Evolutionary conservation across 768 basidiomycete genomes (phyloP).

Genomic region (Psilocybe azurescens): DNA sequence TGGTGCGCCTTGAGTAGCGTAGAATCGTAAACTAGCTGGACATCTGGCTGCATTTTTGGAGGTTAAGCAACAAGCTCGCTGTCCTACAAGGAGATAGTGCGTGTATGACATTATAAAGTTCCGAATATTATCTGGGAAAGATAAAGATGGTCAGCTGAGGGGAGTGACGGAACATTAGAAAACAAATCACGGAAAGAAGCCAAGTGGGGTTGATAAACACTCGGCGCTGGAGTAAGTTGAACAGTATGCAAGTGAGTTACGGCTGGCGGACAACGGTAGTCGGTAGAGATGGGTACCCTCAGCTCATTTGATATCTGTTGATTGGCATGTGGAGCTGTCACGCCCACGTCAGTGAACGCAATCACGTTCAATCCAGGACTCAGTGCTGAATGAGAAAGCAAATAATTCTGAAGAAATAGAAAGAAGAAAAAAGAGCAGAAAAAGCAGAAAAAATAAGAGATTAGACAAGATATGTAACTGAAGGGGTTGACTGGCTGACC

Average conservation of each 20-base stretch:
- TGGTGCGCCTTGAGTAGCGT: slow-evolving; percentile 14
- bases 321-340: slow-evolving; percentile 11
- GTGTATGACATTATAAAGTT: slow-evolving; percentile 16
- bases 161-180: background rate
- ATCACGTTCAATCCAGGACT: background rate
- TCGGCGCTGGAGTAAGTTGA: too few relatives aligned
- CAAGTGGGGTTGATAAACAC: background rate
- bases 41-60: background rate
- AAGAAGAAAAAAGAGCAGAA: background rate
- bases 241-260: too few relatives aligned
- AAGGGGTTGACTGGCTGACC: background rate
- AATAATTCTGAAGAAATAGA: background rate
- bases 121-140: background rate
- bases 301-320: background rate
- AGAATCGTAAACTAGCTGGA: slow-evolving; percentile 11
- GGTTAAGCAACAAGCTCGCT: slow-evolving; percentile 13
- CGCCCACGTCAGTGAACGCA: slow-evolving; percentile 5
- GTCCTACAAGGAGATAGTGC: slow-evolving; percentile 22
- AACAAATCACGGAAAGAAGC: background rate
- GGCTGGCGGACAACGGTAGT: background rate
- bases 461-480: background rate
- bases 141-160: slow-evolving; percentile 10
- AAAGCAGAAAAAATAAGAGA: background rate
- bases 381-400: background rate
- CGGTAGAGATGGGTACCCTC: background rate